Evolutionary conservation across 2,329 filamentous ascomycete species (phyloP), one percentile per base, ranked within the genome.

Genomic region (Fusarium humuli): DNA sequence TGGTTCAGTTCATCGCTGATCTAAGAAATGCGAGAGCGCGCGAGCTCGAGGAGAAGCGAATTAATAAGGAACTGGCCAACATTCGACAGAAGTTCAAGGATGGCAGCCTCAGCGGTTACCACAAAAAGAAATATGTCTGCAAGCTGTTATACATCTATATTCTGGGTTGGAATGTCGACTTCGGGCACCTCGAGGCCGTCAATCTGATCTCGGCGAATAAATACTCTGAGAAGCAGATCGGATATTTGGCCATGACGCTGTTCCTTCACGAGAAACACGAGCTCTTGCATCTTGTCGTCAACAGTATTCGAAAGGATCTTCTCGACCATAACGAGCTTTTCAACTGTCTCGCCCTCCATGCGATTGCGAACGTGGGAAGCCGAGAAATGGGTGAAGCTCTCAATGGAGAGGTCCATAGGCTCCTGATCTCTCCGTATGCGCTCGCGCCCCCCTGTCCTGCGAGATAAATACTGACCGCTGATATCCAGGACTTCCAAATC

Each of bases 81-180:
- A 99, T 99, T 80, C 90, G 91, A 77, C 94, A 98, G 83, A 98
- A 98, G 83, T 99, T 98, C 86, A 97, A 97, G 87, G 93, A 96
- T 80, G 94, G 94, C 71, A 96, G 88, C 78, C 85, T 99, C 62
- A 97, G 92, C 79, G 97, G 96, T 72, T 99, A 99, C 79, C 94
- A 98, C 85, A 98, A 97, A 86, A 99, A 99, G 88, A 99, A 99
- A 92, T 99, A 99, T 80, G 96, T 99, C 73, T 99, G 96, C 93
- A 99, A 99, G 90, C 89, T 99, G 73, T 86, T 99, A 67, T 99
- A 99, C 81, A 98, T 99, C 77, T 99, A 99, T 81, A 99, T 99
- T 65, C 88, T 99, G 71, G 96, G 96, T 50, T 99, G 96, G 92
- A 95, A 99, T 80, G 95, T 99, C 82, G 97, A 98, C 81, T 99